A percentile compares a stretch with the other conserved stretches of the same genome.
Conservation (phyloP, 2,329 filamentous ascomycete species). For the Sporothrix pallida region DNA sequence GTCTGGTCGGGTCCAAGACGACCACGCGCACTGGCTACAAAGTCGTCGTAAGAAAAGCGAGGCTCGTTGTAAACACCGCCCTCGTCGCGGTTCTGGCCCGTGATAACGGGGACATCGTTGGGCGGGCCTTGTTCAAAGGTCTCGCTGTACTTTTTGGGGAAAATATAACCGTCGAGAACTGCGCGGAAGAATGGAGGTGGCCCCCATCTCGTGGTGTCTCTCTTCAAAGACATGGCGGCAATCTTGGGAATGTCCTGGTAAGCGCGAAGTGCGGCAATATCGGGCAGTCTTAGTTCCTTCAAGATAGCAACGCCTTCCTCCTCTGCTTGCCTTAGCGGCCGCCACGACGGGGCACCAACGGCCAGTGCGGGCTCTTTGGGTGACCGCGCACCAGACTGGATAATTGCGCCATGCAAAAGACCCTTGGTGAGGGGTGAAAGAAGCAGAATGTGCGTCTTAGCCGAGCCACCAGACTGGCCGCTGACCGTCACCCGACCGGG, state of each 20-base stretch:
- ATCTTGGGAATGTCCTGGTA: not conserved
- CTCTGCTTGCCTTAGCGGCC: not conserved
- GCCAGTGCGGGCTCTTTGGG: not conserved
- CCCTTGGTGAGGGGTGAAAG: not conserved
- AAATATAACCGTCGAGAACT: not conserved
- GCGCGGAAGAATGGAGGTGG: constrained; percentile 1
- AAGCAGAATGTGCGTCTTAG: not conserved
- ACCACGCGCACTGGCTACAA: not conserved
- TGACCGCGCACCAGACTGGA: not conserved
- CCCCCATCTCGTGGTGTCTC: not conserved
- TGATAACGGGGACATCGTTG: constrained; percentile 4
- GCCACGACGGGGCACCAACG: not conserved
- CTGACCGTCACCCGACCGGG: not conserved
- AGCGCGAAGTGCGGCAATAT: not conserved
- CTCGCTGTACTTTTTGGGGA: not conserved
- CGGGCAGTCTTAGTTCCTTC: not conserved
- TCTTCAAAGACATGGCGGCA: not conserved
- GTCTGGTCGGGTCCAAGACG: not conserved
- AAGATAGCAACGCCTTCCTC: not conserved
- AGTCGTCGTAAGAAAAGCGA: not conserved
- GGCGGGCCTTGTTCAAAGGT: not conserved
- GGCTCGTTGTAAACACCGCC: not conserved
- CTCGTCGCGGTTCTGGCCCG: constrained; percentile 2
- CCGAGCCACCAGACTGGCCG: not conserved
- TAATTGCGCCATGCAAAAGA: not conserved